Evolutionary conservation across 208 protist species (phyloP).

Genomic region (Porcisia hertigi): DNA sequence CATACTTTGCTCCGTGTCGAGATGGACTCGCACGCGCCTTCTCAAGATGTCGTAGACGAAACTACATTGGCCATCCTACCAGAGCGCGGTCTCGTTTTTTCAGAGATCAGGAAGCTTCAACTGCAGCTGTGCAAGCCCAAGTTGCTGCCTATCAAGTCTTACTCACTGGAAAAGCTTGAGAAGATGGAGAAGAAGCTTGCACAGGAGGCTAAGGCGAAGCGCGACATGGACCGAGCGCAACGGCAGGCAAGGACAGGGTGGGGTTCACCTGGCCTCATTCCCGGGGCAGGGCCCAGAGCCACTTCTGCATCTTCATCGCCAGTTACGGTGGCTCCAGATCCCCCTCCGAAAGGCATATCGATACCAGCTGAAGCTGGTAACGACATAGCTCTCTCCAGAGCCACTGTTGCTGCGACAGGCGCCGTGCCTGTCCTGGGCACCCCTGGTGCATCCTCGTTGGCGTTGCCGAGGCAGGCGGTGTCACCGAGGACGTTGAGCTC

Average conservation of each 20-base stretch:
- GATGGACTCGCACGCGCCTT: constrained; percentile 3
- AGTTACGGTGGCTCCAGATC: neutral
- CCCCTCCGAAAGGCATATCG: neutral
- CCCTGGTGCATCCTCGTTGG: neutral
- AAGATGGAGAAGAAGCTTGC: constrained; percentile 80
- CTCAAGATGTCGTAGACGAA: constrained; percentile 3
- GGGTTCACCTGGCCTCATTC: constrained; percentile 17
- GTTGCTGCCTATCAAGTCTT: constrained; percentile 96
- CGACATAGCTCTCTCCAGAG: neutral
- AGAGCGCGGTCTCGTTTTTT: constrained; percentile 80
- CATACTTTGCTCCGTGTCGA: neutral
- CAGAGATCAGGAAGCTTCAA: constrained; percentile 67
- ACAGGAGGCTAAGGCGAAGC: constrained; percentile 51
- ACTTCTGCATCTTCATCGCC: neutral
- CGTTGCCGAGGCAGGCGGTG: neutral
- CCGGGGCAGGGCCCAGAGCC: neutral
- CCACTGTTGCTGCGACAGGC: neutral
- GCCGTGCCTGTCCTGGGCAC: neutral
- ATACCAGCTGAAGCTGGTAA: neutral
- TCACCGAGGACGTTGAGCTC: constrained; percentile 8
- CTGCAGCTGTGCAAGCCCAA: constrained; percentile 95
- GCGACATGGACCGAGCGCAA: constrained; percentile 36
- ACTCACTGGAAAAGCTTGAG: constrained; percentile 93
- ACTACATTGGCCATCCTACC: constrained; percentile 69
- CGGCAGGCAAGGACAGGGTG: constrained; percentile 32